Percentiles rank a stretch among this genome's conserved stretches.
Conservation (phyloP, 257 asterid genomes). For the Nicotiana noctiflora region DNA sequence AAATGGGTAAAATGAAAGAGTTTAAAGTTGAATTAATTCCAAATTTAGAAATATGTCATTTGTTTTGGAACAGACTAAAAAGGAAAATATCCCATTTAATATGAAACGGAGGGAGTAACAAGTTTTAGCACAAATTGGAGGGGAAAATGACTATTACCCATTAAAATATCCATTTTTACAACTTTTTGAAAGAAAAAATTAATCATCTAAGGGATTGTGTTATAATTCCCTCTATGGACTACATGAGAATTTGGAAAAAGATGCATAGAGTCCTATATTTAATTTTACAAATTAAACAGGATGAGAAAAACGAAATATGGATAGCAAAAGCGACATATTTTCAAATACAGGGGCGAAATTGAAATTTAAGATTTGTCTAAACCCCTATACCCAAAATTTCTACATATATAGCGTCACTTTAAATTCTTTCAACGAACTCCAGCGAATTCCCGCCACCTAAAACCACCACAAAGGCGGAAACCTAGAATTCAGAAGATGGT, state of each 20-base stretch:
- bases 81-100: no score
- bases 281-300: not conserved
- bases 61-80: no score
- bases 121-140: not conserved
- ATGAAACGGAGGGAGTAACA: no score
- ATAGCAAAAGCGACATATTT: not conserved
- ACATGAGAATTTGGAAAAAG: not conserved
- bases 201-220: not conserved
- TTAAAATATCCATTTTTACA: no score
- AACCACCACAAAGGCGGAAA: not conserved
- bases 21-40: no score
- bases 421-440: constrained; percentile 7
- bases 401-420: not conserved
- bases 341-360: not conserved
- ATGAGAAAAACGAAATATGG: not conserved
- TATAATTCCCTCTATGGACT: not conserved
- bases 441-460: constrained; percentile 17
- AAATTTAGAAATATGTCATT: no score
- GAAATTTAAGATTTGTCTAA: not conserved
- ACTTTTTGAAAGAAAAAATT: not conserved
- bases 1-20: no score
- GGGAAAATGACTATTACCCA: not conserved
- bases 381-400: not conserved
- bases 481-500: constrained; percentile 37
- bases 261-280: no score